These are phyloP conservation scores for Oemleria cerasiformis DNA, from an alignment of 306 rosid species.

Conservation along the genomic window DNA sequence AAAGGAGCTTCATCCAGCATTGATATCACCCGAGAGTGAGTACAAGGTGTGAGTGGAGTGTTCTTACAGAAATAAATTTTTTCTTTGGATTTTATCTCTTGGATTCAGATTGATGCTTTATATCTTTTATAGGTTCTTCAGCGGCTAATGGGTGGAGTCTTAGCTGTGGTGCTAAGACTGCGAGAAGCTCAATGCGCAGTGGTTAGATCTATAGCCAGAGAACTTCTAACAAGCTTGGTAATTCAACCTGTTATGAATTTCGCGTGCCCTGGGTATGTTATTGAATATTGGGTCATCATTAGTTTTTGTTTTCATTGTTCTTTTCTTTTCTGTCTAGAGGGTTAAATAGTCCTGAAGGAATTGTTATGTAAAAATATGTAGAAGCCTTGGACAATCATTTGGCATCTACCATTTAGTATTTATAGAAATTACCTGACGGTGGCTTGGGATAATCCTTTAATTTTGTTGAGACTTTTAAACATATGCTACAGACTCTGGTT, in stretches of 20 bases:
- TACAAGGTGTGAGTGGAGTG: slow-evolving; percentile 99
- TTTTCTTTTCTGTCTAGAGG: not conserved
- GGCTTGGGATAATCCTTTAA: slow-evolving; percentile 1
- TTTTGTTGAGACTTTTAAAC: not conserved
- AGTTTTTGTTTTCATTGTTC: not conserved
- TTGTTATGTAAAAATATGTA: not conserved
- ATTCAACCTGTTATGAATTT: slow-evolving; percentile 84
- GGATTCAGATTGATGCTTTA: slow-evolving; percentile 33
- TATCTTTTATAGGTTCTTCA: slow-evolving; percentile 66
- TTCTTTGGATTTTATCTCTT: slow-evolving; percentile 23
- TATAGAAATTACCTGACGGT: not conserved
- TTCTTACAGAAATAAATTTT: slow-evolving; percentile 37
- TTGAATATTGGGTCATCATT: slow-evolving; percentile 20
- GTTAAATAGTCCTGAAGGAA: not conserved
- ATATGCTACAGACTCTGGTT: not conserved
- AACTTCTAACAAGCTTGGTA: slow-evolving; percentile 83
- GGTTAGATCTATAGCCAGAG: slow-evolving; percentile 80
- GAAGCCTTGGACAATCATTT: not conserved
- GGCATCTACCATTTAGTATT: not conserved
- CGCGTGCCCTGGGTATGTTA: slow-evolving; percentile 92
- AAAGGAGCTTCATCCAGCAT: slow-evolving; percentile 95
- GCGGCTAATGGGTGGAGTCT: slow-evolving; percentile 77
- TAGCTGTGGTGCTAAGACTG: slow-evolving; percentile 71
- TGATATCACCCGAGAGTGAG: slow-evolving; percentile 98
- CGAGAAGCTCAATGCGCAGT: slow-evolving; percentile 88